These are phyloP conservation scores for Fusarium burgessii DNA, from an alignment of 2,329 filamentous ascomycete species.

Conservation along the genomic window DNA sequence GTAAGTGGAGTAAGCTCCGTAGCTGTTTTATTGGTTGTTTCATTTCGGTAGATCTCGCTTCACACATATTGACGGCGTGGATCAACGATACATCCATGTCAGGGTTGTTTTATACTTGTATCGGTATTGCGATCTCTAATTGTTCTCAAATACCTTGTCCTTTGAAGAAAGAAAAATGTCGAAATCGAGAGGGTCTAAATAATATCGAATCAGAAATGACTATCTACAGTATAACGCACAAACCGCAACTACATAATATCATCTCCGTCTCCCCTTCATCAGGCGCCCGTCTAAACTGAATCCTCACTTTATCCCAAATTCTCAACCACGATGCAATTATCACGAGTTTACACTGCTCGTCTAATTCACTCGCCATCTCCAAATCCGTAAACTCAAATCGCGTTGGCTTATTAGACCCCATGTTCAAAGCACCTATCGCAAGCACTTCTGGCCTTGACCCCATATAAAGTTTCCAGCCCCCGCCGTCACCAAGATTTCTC, in stretches of 20 bases:
- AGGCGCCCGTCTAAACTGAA: neutral
- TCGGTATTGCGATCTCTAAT: no score
- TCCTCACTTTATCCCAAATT: constrained; percentile 10
- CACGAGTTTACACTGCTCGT: neutral
- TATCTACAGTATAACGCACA: neutral
- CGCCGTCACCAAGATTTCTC: neutral
- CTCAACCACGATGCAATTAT: constrained; percentile 2
- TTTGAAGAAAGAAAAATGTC: no score
- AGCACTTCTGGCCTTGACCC: neutral
- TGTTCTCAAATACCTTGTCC: no score
- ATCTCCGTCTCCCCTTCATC: constrained; percentile 1
- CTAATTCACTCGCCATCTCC: neutral
- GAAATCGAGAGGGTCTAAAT: no score
- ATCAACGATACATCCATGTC: neutral
- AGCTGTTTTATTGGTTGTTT: neutral
- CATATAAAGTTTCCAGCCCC: constrained; percentile 5
- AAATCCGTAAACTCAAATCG: neutral
- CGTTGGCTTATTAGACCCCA: neutral
- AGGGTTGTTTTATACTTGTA: neutral
- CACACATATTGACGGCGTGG: neutral
- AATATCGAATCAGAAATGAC: no score
- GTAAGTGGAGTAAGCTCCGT: neutral
- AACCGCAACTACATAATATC: neutral
- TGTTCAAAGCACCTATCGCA: neutral
- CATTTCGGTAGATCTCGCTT: neutral